Evolutionary conservation across 2,329 filamentous ascomycete genomes (phyloP), one percentile per base, ranked within the genome.

Genomic region (Chrysoporthe austroafricana): DNA sequence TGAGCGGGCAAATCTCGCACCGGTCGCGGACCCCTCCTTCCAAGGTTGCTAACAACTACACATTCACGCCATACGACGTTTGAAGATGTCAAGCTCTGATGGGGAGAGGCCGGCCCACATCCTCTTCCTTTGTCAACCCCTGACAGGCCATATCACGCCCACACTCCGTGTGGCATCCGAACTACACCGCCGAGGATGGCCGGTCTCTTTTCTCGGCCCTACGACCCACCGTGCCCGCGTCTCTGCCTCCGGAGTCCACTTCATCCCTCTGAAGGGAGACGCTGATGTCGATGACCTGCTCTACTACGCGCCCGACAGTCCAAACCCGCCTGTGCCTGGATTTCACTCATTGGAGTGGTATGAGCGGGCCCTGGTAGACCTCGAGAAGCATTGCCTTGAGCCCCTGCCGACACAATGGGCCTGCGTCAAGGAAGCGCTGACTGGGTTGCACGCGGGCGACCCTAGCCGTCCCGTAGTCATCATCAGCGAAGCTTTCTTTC

Each of bases 141-240:
- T 80, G 36, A 77, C 77, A 8, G 79, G 79, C 8, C 79, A 81
- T 67, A 69, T 81, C 26, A 75, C 75, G 0, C 79, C 79, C 0
- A 70, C 78, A 50, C 65, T 78, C 52, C 76, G 77, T 54, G 75
- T 80, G 56, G 75, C 78, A n/a, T 68, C 69, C 2, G 73, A 71
- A 21, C 74, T 81, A 39, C 69, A 63, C 43, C 58, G 71, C 21
- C 75, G 73, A 2, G 75, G 74, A 50, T 79, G 76, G 76, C 66
- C 70, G 3, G 73, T 77, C 42, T 76, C 72, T 56, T 79, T 79
- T 70, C 74, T 81, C 1, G 77, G 78, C 44, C 75, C 78, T 6
- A 77, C 73, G 2, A 73, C 76, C n/a, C 78, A 80, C 69, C 72
- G 71, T 6, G 52, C 69, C n/a, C 76, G 75, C 66, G 80, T 80